A percentile compares a stretch with the other conserved stretches of the same genome.
Conservation (phyloP, 2,329 filamentous ascomycete species). For the Aspergillus sp. region DNA sequence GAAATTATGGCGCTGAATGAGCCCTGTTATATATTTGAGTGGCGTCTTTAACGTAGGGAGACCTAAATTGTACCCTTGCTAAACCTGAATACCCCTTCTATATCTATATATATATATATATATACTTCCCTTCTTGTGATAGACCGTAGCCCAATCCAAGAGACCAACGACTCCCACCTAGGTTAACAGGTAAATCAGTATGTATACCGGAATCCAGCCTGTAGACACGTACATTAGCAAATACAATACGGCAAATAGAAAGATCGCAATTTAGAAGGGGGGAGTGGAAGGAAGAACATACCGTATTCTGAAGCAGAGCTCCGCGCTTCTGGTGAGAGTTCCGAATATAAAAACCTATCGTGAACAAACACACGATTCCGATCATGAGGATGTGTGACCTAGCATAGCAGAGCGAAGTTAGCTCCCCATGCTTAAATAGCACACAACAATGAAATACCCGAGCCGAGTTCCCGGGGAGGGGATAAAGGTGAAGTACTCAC, state of each 20-base stretch:
- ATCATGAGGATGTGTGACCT: constrained; percentile 65
- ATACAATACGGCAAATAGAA: background rate
- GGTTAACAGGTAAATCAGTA: background rate
- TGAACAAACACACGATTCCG: constrained; percentile 56
- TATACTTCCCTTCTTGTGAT: too few relatives aligned
- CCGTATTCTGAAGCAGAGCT: constrained; percentile 55
- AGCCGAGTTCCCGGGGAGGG: background rate
- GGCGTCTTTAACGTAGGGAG: background rate
- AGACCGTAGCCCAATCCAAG: too few relatives aligned
- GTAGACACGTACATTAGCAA: background rate
- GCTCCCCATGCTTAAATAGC: background rate
- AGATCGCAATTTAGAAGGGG: background rate
- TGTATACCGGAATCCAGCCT: constrained; percentile 17
- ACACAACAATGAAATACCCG: background rate
- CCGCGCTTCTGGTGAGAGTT: constrained; percentile 57
- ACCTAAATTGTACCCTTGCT: too few relatives aligned
- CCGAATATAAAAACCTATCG: constrained; percentile 56
- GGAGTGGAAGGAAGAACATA: constrained; percentile 18
- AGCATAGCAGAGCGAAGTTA: background rate
- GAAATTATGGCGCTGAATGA: background rate
- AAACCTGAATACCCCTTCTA: too few relatives aligned
- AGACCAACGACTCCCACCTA: too few relatives aligned
- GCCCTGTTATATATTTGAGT: background rate
- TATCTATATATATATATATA: too few relatives aligned
- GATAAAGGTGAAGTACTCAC: constrained; percentile 24